These are phyloP conservation scores for Dendrobium huoshanense DNA, from an alignment of 106 monocot species.

Conservation along the genomic window DNA sequence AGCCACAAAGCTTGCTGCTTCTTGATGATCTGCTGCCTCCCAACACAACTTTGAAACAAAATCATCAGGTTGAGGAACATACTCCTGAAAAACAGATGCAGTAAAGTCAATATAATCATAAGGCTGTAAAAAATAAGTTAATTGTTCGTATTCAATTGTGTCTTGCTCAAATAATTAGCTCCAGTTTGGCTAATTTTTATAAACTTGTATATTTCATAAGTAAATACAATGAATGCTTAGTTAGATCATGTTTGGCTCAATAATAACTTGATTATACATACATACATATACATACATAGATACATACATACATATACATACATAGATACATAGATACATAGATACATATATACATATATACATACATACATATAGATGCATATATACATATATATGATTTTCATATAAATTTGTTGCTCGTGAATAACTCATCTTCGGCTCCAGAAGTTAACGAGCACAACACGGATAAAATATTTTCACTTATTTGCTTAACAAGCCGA, in stretches of 20 bases:
- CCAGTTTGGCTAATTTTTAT: too few relatives aligned
- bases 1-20: background rate
- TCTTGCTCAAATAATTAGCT: background rate
- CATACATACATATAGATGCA: too few relatives aligned
- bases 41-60: conserved; percentile 25
- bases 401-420: background rate
- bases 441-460: background rate
- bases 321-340: background rate
- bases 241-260: too few relatives aligned
- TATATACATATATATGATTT: background rate
- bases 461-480: background rate
- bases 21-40: conserved; percentile 12
- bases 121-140: background rate
- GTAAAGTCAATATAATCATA: background rate
- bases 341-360: background rate
- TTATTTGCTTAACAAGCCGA: background rate
- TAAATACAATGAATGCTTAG: background rate
- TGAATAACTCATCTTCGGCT: too few relatives aligned
- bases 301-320: too few relatives aligned
- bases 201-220: background rate
- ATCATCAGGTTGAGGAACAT: conserved; percentile 27
- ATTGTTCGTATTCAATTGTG: background rate
- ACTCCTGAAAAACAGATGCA: conserved; percentile 24
- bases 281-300: too few relatives aligned
- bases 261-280: too few relatives aligned